These are phyloP conservation scores for Pythium coloratum DNA, from an alignment of 352 stramenopile genomes.

Conservation along the genomic window DNA sequence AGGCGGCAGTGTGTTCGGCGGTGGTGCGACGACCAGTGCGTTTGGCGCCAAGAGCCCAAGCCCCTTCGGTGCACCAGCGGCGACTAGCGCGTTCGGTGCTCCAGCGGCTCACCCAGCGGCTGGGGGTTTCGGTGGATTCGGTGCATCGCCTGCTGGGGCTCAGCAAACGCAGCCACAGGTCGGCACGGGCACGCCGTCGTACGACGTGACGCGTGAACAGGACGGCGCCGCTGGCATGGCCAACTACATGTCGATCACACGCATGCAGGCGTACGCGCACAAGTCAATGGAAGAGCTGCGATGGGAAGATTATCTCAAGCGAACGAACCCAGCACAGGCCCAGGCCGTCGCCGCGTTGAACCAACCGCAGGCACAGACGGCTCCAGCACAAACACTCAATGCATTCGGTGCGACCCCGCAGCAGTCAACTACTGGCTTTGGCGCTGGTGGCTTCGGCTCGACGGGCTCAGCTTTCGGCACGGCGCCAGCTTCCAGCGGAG, in stretches of 20 bases:
- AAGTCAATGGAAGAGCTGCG: slow-evolving; percentile 77
- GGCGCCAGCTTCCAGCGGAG: slow-evolving; percentile 35
- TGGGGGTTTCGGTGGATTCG: slow-evolving; percentile 28
- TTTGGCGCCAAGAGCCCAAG: slow-evolving; percentile 46
- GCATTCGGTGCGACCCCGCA: slow-evolving; percentile 30
- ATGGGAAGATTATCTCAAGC: slow-evolving; percentile 81
- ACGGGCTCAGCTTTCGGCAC: slow-evolving; percentile 21
- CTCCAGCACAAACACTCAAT: slow-evolving; percentile 30
- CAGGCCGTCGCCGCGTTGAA: slow-evolving; percentile 26
- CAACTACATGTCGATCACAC: slow-evolving; percentile 60
- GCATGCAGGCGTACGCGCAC: slow-evolving; percentile 70
- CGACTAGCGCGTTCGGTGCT: slow-evolving; percentile 22
- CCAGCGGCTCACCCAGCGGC: slow-evolving; percentile 20
- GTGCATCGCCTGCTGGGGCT: slow-evolving; percentile 1
- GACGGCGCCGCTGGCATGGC: slow-evolving; percentile 34
- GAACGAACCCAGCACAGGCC: slow-evolving; percentile 49
- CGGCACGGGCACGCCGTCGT: slow-evolving; percentile 70
- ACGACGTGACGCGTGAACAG: slow-evolving; percentile 63
- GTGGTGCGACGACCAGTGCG: slow-evolving; percentile 33
- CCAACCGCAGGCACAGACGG: slow-evolving; percentile 24
- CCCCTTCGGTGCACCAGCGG: slow-evolving; percentile 14
- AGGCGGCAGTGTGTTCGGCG: slow-evolving; percentile 38
- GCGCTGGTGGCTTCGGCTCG: slow-evolving; percentile 47
- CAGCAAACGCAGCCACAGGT: slow-evolving; percentile 39
- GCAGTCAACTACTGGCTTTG: slow-evolving; percentile 20